Evolutionary conservation across 805 yeast genomes (phyloP), one percentile per base, ranked within the genome.

Genomic region (Candida anglica): DNA sequence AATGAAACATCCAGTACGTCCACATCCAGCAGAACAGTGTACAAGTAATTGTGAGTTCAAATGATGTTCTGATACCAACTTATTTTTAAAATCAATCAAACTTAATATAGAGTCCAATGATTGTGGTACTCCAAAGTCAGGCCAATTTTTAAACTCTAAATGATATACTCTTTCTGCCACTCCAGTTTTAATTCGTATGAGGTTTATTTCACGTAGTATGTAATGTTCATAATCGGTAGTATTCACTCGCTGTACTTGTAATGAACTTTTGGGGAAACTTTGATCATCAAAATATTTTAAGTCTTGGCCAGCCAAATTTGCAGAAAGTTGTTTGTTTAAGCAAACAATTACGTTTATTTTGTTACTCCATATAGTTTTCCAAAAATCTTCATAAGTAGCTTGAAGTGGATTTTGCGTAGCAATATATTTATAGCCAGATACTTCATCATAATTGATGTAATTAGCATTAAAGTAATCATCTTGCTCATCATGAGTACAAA

Each of bases 1-100:
- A 11, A 73, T 71, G 39, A 61, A 73, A 9, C 75, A 68, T 6
- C 79, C 79, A 0, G 80, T 71, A 42, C 81, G 59, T 9, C 81
- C 81, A 40, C 79, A 77, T 0, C 81, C 81, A 0, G 81, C 81
- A 2, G 79, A 73, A 41, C 81, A 75, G 48, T 75, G 81, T 5
- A 71, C 76, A 19, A 73, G 44, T 4, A 50, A 34, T 18, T 38
- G 37, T 3, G 40, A 29, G 4, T 30, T 38, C 27, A 51, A 32
- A 9, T 37, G 20, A 2, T 43, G 11, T 2, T 28, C 24, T 13
- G 36, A 26, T 19, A 53, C 39, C 23, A 60, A 37, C n/a, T 52
- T 39, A 32, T 62, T 54, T 33, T 66, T 69, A 31, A 52, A 39
- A 3, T 50, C 38, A 25, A 66, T 63, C 38, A 69, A 48, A 5